Evolutionary conservation across 768 basidiomycete species (phyloP), one percentile per base, ranked within the genome.

Genomic region (Lactarius pseudohatsudake): DNA sequence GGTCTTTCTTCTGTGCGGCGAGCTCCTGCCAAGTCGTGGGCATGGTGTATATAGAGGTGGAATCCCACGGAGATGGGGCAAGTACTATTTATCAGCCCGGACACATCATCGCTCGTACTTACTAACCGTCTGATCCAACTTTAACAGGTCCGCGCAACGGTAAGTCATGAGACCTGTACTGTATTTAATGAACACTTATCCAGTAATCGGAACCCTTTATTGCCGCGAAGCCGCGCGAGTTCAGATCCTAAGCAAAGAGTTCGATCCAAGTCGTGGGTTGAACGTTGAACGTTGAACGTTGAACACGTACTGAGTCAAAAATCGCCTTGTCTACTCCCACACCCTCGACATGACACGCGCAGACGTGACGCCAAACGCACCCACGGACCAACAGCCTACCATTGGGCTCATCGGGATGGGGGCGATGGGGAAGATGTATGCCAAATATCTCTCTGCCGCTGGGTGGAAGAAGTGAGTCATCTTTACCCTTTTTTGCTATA

Each of bases 351-450:
- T 70, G 70, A 59, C 62, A 26, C 32, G 54, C 18, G 47, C 61
- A 43, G 70, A 76, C 40, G 73, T 75, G 11, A 76, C 76, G 8
- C 77, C 77, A 22, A 73, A 74, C 11, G 71, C 75, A 10, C 81
- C 83, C 6, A 22, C 74, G 1, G 77, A 80, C 6, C 75, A 79
- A 30, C 92, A 94, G 70, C 92, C 92, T 7, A 82, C 84, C 0
- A 91, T 98, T 45, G 96, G 96, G 2, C 80, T 97, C 60, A 97
- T 97, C 68, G 96, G 96, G 2, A 97, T 98, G 95, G 96, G 96
- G 0, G 92, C 91, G 59, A 98, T 98, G 96, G 96, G 96, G 2
- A 81, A 80, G 73, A 94, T 98, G 94, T 98, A 98, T 75, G 94
- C 94, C 0, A 83, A 81, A 20, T 75, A 80, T n/a, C 80, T 99